Percentiles rank a stretch among this genome's conserved stretches.
Conservation (phyloP, 352 stramenopile genomes). For the Globisporangium middletonii region DNA sequence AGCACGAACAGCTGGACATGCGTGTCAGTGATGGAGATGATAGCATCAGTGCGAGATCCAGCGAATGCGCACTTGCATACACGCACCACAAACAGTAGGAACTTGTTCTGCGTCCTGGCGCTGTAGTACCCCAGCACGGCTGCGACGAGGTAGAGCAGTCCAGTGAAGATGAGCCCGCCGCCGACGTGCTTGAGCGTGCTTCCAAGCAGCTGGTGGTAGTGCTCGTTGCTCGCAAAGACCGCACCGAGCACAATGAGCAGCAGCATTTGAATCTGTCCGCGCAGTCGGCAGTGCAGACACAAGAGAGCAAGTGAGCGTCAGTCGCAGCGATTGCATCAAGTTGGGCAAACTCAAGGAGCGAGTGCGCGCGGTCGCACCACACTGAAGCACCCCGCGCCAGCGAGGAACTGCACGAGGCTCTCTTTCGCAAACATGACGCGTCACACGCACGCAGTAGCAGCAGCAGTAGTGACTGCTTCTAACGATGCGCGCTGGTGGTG, state of each 20-base stretch:
- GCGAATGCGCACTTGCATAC: not conserved
- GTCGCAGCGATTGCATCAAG: not conserved
- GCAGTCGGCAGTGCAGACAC: not conserved
- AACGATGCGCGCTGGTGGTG: not conserved
- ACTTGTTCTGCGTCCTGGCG: conserved; percentile 71
- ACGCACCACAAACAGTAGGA: conserved; percentile 48
- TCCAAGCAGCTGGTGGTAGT: conserved; percentile 61
- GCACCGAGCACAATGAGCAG: conserved; percentile 44
- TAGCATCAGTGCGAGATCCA: not conserved
- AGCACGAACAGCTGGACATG: conserved; percentile 35
- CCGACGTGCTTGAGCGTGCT: conserved; percentile 44
- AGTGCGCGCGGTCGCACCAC: conserved; percentile 21
- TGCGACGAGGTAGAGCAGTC: conserved; percentile 41
- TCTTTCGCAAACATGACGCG: conserved; percentile 49
- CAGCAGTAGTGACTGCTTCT: not conserved
- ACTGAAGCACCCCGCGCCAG: conserved; percentile 52
- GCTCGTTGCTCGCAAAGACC: conserved; percentile 38
- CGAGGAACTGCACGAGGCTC: conserved; percentile 56
- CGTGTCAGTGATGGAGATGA: not conserved
- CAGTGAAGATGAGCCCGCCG: conserved; percentile 64
- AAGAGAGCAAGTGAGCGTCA: not conserved
- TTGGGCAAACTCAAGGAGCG: too few species aligned
- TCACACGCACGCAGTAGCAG: not conserved
- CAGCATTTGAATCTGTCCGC: conserved; percentile 38
- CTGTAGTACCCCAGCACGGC: conserved; percentile 43